Evolutionary conservation across 495 filamentous ascomycete species (phyloP).

Genomic region (Antarctomyces pellizariae): DNA sequence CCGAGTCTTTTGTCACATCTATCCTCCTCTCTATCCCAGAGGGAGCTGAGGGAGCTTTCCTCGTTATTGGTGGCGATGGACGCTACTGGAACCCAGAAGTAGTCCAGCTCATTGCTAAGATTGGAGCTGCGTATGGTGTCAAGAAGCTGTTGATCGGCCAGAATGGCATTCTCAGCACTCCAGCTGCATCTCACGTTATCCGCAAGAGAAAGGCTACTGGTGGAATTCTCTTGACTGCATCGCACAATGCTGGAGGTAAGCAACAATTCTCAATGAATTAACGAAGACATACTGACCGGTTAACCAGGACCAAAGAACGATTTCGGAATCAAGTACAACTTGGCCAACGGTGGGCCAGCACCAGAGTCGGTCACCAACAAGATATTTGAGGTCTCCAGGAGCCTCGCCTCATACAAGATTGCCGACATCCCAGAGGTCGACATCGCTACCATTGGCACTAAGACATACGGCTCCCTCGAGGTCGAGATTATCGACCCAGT

Average conservation of each 20-base stretch:
- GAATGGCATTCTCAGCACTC: conserved; percentile 87
- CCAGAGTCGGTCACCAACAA: conserved; percentile 93
- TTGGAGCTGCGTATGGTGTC: conserved; percentile 87
- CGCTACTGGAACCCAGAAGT: conserved; percentile 94
- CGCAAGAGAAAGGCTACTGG: conserved; percentile 82
- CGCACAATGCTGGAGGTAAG: conserved; percentile 93
- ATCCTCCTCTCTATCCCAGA: conserved; percentile 92
- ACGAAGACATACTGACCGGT: no score
- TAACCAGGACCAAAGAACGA: conserved; percentile 62
- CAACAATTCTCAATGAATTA: conserved; percentile 8
- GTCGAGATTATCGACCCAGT: conserved; percentile 88
- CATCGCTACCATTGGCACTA: conserved; percentile 55
- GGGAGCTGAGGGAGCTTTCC: conserved; percentile 62
- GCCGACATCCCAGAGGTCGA: conserved; percentile 72
- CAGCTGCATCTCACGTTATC: conserved; percentile 87
- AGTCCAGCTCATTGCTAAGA: conserved; percentile 91
- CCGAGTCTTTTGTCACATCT: conserved; percentile 81
- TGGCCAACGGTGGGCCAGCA: conserved; percentile 82
- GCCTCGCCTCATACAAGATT: conserved; percentile 76
- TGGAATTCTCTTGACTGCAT: conserved; percentile 88
- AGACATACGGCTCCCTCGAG: conserved; percentile 65
- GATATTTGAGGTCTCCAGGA: conserved; percentile 79
- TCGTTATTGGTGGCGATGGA: conserved; percentile 95
- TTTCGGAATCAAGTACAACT: conserved; percentile 99
- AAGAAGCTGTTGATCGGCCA: conserved; percentile 96